These are phyloP conservation scores for Aspergillus bridgeri DNA, from an alignment of 495 filamentous ascomycete species.

Conservation along the genomic window DNA sequence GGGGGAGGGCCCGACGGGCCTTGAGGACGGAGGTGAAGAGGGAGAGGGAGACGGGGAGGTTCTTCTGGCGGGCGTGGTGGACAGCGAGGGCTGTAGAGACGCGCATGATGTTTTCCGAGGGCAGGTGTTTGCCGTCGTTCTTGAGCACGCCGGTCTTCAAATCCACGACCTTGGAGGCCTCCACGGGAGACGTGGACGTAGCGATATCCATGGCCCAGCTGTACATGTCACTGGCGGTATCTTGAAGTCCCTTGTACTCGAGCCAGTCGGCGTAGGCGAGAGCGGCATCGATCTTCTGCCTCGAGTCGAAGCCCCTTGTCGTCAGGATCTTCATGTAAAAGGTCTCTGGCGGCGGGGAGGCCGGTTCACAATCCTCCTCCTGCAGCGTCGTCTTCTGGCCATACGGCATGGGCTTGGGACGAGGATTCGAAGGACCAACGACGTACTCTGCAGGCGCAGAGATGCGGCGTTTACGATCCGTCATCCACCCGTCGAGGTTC, in stretches of 20 bases:
- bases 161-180: slow-evolving; percentile 53
- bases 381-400: slow-evolving; percentile 53
- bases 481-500: slow-evolving; percentile 72
- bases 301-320: slow-evolving; percentile 67
- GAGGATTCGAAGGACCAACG: slow-evolving; percentile 77
- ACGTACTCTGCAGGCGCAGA: slow-evolving; percentile 67
- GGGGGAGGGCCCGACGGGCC: slow-evolving; percentile 53
- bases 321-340: slow-evolving; percentile 78
- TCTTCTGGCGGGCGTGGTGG: slow-evolving; percentile 64
- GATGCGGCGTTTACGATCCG: slow-evolving; percentile 60
- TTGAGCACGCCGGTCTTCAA: slow-evolving; percentile 56
- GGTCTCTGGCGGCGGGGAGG: slow-evolving; percentile 62
- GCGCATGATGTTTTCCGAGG: slow-evolving; percentile 68
- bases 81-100: slow-evolving; percentile 74
- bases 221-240: slow-evolving; percentile 65
- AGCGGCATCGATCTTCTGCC: slow-evolving; percentile 74
- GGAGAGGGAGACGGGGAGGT: slow-evolving; percentile 67
- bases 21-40: slow-evolving; percentile 82
- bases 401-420: slow-evolving; percentile 66
- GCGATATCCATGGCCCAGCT: slow-evolving; percentile 70
- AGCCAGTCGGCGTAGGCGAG: slow-evolving; percentile 80
- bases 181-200: slow-evolving; percentile 42
- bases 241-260: slow-evolving; percentile 64
- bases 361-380: slow-evolving; percentile 67
- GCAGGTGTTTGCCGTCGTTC: slow-evolving; percentile 43